A percentile compares a stretch with the other conserved stretches of the same genome.
Conservation (phyloP, 2,329 filamentous ascomycete genomes). For the Emydomyces testavorans region DNA sequence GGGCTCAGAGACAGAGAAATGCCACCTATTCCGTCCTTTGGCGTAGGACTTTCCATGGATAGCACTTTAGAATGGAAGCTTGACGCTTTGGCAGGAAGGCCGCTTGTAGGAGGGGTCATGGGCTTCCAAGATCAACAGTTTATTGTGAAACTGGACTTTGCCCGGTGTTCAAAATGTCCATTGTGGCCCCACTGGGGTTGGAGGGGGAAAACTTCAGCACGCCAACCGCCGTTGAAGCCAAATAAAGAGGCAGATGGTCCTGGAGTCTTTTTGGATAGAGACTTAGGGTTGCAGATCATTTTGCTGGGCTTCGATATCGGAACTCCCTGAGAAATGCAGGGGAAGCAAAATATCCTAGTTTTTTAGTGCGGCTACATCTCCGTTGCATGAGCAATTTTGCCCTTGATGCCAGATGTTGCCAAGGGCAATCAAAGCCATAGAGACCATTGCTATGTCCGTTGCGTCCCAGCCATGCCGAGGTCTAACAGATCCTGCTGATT, state of each 20-base stretch:
- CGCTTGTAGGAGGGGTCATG: neutral
- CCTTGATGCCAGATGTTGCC: neutral
- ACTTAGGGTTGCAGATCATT: neutral
- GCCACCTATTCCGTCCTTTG: neutral
- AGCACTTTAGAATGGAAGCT: neutral
- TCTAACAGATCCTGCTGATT: neutral
- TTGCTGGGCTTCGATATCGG: constrained; percentile 4
- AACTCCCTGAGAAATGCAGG: neutral
- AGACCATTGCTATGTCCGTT: neutral
- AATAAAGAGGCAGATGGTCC: neutral
- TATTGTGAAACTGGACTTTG: neutral
- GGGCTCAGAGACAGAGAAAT: neutral
- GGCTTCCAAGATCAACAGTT: neutral
- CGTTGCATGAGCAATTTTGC: no score
- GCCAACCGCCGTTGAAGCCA: neutral
- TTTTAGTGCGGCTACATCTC: no score
- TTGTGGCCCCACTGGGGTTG: neutral
- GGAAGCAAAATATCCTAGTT: neutral
- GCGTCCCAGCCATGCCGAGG: neutral
- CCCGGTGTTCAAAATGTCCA: neutral
- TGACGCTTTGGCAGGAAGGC: neutral
- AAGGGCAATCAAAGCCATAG: neutral
- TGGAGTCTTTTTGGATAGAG: neutral
- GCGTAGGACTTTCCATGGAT: neutral
- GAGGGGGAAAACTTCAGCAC: neutral